phyloP scores from a whole-genome alignment of 306 rosid species.

The Gastrolobium villosum region DNA sequence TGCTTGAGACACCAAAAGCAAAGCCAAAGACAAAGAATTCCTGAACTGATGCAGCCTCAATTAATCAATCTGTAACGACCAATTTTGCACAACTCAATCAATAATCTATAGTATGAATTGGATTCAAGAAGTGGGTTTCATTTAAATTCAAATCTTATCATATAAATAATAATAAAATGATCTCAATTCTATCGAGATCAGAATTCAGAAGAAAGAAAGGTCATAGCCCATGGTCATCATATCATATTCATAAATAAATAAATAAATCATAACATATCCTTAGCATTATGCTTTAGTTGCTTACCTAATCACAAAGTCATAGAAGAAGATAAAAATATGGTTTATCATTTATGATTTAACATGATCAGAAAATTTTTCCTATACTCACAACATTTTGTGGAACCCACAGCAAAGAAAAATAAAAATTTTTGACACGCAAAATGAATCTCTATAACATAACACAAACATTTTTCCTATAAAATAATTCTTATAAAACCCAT shows the following conservation, averaged over 20 bases:
- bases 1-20: constrained; percentile 34
- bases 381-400: too few relatives aligned
- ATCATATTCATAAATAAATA: background rate
- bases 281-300: background rate
- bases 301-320: constrained; percentile 36
- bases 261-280: constrained; percentile 33
- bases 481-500: too few relatives aligned
- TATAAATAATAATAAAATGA: background rate
- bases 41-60: constrained; percentile 41
- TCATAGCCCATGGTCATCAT: constrained; percentile 14
- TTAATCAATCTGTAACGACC: constrained; percentile 26
- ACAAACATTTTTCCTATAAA: too few relatives aligned
- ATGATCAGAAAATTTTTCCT: too few relatives aligned
- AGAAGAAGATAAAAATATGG: constrained; percentile 22
- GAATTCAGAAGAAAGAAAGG: constrained; percentile 5
- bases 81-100: constrained; percentile 26
- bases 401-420: too few relatives aligned
- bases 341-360: too few relatives aligned
- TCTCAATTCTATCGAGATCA: constrained; percentile 31
- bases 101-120: constrained; percentile 12
- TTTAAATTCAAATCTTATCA: constrained; percentile 35
- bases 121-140: constrained; percentile 40
- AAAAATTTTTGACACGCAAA: too few relatives aligned
- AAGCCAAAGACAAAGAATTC: constrained; percentile 32
- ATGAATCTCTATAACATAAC: too few relatives aligned